Conservation (phyloP, 805 yeast species). For the Kodamaea fukazawae region DNA sequence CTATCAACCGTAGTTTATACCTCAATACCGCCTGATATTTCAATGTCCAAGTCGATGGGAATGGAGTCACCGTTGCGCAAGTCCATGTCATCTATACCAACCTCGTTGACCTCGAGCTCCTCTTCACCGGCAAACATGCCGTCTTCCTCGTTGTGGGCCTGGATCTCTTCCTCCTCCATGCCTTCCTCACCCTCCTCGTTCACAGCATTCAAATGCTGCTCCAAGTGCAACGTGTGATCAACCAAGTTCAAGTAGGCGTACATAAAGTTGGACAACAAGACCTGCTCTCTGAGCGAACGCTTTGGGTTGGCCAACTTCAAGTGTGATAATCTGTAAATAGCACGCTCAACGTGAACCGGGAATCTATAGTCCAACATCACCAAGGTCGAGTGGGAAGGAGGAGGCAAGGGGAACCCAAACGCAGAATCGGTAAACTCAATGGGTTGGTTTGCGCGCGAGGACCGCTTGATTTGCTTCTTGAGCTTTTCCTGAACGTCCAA, state of each 20-base stretch:
- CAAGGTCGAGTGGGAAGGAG: conserved; percentile 70
- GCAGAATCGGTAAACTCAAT: conserved; percentile 67
- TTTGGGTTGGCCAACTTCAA: conserved; percentile 87
- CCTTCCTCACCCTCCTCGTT: conserved; percentile 11
- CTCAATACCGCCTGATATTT: conserved; percentile 5
- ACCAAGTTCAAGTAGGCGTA: conserved; percentile 93
- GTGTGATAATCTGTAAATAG: conserved; percentile 89
- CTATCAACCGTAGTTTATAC: neutral
- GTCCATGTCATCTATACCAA: conserved; percentile 14
- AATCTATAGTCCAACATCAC: conserved; percentile 82
- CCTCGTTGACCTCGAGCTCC: conserved; percentile 8
- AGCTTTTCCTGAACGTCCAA: conserved; percentile 43
- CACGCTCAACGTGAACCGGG: conserved; percentile 94
- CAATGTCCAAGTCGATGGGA: conserved; percentile 22
- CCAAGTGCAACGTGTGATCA: conserved; percentile 79
- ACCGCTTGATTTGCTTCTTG: conserved; percentile 39
- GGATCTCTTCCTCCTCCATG: conserved; percentile 9
- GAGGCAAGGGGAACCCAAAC: conserved; percentile 84
- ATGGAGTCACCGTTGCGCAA: conserved; percentile 13
- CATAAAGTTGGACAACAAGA: conserved; percentile 91
- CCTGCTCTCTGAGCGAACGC: conserved; percentile 89
- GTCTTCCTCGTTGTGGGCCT: conserved; percentile 8
- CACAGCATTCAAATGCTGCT: conserved; percentile 48
- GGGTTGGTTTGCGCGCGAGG: conserved; percentile 45
- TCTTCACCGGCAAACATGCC: conserved; percentile 11